Conservation (phyloP, 768 basidiomycete species). For the Pulveroboletus sp. region DNA sequence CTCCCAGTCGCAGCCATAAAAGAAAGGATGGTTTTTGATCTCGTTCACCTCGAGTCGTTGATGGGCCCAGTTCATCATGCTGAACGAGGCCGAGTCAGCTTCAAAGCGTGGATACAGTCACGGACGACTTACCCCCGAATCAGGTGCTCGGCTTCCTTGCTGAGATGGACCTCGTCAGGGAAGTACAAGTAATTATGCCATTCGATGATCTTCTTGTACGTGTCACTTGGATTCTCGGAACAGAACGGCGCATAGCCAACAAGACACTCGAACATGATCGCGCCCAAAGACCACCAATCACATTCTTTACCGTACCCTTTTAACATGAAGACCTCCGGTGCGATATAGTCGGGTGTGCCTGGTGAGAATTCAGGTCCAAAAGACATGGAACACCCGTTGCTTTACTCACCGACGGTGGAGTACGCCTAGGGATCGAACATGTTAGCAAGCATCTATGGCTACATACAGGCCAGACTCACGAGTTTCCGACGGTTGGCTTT, state of each 20-base stretch:
- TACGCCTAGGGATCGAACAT: slow-evolving; percentile 63
- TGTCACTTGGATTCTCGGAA: slow-evolving; percentile 94
- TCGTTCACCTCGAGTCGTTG: slow-evolving; percentile 75
- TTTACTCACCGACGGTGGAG: slow-evolving; percentile 67
- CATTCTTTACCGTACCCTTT: slow-evolving; percentile 98
- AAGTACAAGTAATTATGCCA: slow-evolving; percentile 91
- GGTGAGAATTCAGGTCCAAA: slow-evolving; percentile 2
- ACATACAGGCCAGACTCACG: slow-evolving; percentile 43
- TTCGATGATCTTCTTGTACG: slow-evolving; percentile 97
- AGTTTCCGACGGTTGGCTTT: slow-evolving; percentile 97
- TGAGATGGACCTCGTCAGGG: slow-evolving; percentile 94
- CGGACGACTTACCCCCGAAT: slow-evolving; percentile 64
- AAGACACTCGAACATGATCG: slow-evolving; percentile 98
- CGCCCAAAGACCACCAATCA: slow-evolving; percentile 99
- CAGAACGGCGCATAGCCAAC: slow-evolving; percentile 99
- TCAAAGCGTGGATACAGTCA: neutral
- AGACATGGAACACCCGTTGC: neutral
- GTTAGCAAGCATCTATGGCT: slow-evolving; percentile 4
- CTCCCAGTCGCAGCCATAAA: slow-evolving; percentile 93
- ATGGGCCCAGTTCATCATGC: slow-evolving; percentile 85
- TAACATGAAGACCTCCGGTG: slow-evolving; percentile 95
- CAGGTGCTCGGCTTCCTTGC: slow-evolving; percentile 87
- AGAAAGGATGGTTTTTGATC: slow-evolving; percentile 92
- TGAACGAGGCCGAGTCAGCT: slow-evolving; percentile 27
- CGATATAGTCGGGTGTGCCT: slow-evolving; percentile 63